Base-by-base conservation (phyloP, 2,329 filamentous ascomycete species). In the Myriosclerotinia curreyana region DNA sequence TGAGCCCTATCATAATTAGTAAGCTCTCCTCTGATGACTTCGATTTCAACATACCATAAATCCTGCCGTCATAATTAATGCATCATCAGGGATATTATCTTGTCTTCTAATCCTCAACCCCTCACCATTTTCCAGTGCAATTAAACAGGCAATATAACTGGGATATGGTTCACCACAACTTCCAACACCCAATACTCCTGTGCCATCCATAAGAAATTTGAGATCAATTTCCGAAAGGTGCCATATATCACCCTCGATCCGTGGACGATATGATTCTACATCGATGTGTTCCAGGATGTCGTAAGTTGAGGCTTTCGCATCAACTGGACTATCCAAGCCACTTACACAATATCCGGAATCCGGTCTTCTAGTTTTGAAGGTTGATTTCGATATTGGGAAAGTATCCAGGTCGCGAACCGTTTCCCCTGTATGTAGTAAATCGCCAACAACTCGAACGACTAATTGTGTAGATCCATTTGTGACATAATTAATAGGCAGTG, bases 131-230 rank as follows among this genome's bases (percentile, higher is more conserved):
- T 67, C 60, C 38, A 74, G 66, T 11, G 69, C 70, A 22, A 68
- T 52, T 22, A 80, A 67, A 14, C 76, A 74, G 66, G 80, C 78
- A 44, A 83, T 72, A 36, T 79, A 81, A 63, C 80, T 77, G n/a
- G 75, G 71, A 66, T 78, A 78, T 14, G 77, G 74, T 48, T 77
- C 74, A 3, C 84, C 84, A 25, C 85, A 84, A 7, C 85, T 84
- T 25, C 84, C 85, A 0, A 83, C 85, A 2, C 83, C 85, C 0
- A 88, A 77, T 60, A 88, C 82, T 66, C 86, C 86, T 70, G 83
- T 85, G 1, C 85, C 85, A 9, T 78, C 82, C 0, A 82, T 75
- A 42, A 87, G 82, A 76, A 81, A 87, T 38, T 76, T 73, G 5
- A 87, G 75, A 70, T 87, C 85, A 0, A 81, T 82, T 69, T 86